These are phyloP conservation scores for Colletotrichum siamense DNA, from an alignment of 2,329 filamentous ascomycete species.

Conservation along the genomic window DNA sequence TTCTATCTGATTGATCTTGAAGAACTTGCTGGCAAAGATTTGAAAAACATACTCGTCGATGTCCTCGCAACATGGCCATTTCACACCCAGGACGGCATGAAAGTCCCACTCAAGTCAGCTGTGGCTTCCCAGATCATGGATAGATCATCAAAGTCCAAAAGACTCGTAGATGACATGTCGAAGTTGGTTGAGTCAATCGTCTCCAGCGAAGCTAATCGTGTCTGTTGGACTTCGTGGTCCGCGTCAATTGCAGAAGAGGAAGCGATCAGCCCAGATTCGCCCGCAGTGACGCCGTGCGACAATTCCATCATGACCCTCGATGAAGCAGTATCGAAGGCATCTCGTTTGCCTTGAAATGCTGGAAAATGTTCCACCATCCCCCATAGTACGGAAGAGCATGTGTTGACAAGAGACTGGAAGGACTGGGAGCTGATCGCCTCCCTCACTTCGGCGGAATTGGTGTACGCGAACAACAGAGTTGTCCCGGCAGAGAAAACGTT, in stretches of 20 bases:
- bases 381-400: not conserved
- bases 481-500: not conserved
- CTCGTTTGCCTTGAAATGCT: not conserved
- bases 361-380: not conserved
- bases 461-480: not conserved
- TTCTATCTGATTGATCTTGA: too few relatives aligned
- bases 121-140: not conserved
- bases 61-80: not conserved
- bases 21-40: too few relatives aligned
- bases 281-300: not conserved
- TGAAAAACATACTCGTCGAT: not conserved
- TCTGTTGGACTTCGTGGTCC: not conserved
- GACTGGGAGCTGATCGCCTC: not conserved
- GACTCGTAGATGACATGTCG: not conserved
- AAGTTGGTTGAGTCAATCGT: not conserved
- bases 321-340: not conserved
- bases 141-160: not conserved
- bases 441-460: not conserved
- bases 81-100: not conserved
- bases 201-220: not conserved
- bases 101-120: not conserved
- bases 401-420: not conserved
- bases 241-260: not conserved
- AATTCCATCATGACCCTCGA: not conserved
- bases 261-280: not conserved